phyloP scores from a whole-genome alignment of 1,284 basidiomycete species.

The Boletus semigastroideus region DNA sequence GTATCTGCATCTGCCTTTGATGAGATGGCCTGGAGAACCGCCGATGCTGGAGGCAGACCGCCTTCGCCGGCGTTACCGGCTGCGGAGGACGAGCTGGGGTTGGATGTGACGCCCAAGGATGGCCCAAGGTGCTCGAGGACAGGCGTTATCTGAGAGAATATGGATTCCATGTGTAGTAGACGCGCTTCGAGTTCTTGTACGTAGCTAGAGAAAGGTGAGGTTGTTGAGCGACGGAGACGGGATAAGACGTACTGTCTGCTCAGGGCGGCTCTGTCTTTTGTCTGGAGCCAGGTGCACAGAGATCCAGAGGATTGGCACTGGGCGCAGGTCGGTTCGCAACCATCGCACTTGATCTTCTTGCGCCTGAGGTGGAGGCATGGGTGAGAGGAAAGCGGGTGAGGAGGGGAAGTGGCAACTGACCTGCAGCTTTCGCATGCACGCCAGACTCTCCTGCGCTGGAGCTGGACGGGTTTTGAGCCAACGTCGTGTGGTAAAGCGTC shows the following conservation, averaged over 20 bases:
- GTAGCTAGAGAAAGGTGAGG: conserved; percentile 52
- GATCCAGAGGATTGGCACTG: conserved; percentile 72
- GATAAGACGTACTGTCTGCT: conserved; percentile 71
- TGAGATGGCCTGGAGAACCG: conserved; percentile 43
- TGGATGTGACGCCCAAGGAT: conserved; percentile 40
- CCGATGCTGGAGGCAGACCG: conserved; percentile 35
- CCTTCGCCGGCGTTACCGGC: conserved; percentile 33
- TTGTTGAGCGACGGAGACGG: conserved; percentile 13
- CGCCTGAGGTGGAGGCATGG: conserved; percentile 50
- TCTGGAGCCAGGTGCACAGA: conserved; percentile 82
- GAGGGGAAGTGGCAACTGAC: conserved; percentile 43
- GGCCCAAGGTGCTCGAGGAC: conserved; percentile 69
- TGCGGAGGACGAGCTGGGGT: conserved; percentile 32
- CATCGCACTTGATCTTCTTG: conserved; percentile 90
- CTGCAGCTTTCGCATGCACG: conserved; percentile 83
- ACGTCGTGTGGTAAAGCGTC: conserved; percentile 49
- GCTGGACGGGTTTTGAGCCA: conserved; percentile 67
- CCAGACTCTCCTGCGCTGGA: conserved; percentile 76
- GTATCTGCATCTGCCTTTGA: conserved; percentile 40
- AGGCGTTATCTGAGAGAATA: conserved; percentile 76
- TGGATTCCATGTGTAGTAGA: conserved; percentile 77
- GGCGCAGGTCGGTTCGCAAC: conserved; percentile 78
- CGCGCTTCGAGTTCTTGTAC: conserved; percentile 85
- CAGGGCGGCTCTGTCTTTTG: conserved; percentile 80
- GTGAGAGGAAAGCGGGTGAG: conserved; percentile 22